Percentiles rank a stretch among this genome's conserved stretches.
These are phyloP conservation scores for Paracoccidioides lutzii DNA, from an alignment of 2,329 filamentous ascomycete species.

Conservation along the genomic window DNA sequence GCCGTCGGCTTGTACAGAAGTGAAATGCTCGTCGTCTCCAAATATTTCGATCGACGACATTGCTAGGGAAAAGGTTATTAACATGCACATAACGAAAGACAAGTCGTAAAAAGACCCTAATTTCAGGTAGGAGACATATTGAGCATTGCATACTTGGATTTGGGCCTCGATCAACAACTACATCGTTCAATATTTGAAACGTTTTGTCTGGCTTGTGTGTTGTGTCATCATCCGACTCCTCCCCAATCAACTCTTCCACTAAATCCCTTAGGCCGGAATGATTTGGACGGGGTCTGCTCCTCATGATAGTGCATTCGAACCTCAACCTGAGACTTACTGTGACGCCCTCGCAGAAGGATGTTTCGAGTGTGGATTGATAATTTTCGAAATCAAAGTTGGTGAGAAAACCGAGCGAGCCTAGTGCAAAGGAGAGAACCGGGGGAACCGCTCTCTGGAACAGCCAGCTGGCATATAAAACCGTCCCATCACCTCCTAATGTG, in stretches of 20 bases:
- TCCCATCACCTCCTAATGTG: constrained; percentile 89
- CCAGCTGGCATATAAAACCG: constrained; percentile 91
- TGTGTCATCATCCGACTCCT: constrained; percentile 67
- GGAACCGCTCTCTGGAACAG: constrained; percentile 92
- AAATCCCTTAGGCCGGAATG: constrained; percentile 47
- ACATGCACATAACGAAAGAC: background rate
- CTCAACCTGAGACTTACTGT: constrained; percentile 76
- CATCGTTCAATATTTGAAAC: constrained; percentile 86
- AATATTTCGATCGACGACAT: constrained; percentile 90
- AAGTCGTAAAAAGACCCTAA: background rate
- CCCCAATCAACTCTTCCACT: constrained; percentile 79
- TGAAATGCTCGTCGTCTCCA: constrained; percentile 77
- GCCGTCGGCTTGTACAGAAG: constrained; percentile 86
- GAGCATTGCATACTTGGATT: constrained; percentile 62
- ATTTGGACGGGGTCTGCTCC: constrained; percentile 33
- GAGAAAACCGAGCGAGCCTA: constrained; percentile 86
- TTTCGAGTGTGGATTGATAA: constrained; percentile 54
- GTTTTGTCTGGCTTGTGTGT: constrained; percentile 77
- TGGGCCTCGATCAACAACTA: constrained; percentile 89
- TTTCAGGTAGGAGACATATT: constrained; percentile 3
- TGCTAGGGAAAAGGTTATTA: constrained; percentile 36
- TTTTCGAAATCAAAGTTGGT: constrained; percentile 90
- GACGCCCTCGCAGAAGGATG: constrained; percentile 68
- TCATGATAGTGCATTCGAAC: constrained; percentile 91
- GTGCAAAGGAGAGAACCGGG: constrained; percentile 77